Percentiles rank a stretch among this genome's conserved stretches.
Conservation (phyloP, 2,329 filamentous ascomycete genomes). For the Sporothrix humicola region DNA sequence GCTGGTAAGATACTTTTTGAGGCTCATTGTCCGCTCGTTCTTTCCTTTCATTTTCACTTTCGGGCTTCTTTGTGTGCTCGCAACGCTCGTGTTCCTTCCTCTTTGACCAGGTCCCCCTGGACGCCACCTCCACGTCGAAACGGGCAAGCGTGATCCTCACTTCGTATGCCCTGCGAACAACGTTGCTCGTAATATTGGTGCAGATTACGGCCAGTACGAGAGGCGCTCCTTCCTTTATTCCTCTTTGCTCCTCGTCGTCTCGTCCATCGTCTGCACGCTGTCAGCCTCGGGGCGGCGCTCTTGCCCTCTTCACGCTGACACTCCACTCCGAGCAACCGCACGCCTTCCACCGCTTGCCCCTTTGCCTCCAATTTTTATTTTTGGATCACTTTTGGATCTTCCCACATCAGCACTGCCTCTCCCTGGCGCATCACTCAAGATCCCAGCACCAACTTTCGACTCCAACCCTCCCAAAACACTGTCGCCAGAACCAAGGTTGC, state of each 20-base stretch:
- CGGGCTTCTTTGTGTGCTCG: neutral
- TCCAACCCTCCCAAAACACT: constrained; percentile 19
- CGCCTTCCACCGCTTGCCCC: neutral
- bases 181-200: constrained; percentile 1
- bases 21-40: constrained; percentile 3
- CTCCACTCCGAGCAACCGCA: neutral
- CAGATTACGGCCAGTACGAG: constrained; percentile 13
- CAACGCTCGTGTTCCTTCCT: constrained; percentile 21
- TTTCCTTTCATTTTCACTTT: neutral
- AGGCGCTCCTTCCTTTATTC: constrained; percentile 11
- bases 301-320: neutral
- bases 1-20: neutral
- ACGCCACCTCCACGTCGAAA: constrained; percentile 15
- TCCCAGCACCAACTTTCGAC: neutral
- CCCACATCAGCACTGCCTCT: constrained; percentile 9
- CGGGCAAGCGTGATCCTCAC: constrained; percentile 12
- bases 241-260: neutral
- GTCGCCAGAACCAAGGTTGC: constrained; percentile 18
- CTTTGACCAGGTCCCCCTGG: constrained; percentile 8
- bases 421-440: neutral
- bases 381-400: constrained; percentile 27
- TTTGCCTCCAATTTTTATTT: constrained; percentile 11
- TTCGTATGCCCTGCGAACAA: neutral
- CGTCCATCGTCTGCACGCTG: neutral
- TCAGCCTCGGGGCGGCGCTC: constrained; percentile 15